Base-by-base conservation (phyloP, 345 rosid species). In the Bruguiera gymnorhiza region DNA sequence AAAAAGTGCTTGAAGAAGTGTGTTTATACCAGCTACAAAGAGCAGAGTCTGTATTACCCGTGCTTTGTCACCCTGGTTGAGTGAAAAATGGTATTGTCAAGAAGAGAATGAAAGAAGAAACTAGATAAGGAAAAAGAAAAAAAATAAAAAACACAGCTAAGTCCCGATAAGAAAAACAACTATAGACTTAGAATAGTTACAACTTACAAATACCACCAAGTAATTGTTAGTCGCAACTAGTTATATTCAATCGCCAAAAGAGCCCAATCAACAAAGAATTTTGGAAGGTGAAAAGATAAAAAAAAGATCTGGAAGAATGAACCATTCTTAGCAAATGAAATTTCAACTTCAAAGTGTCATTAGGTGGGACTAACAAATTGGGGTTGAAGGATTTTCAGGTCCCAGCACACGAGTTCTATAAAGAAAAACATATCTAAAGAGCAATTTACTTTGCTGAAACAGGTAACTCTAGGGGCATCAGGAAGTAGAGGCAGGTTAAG, bases 1-100 rank as follows among this genome's bases (percentile, higher is more conserved):
- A 30, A 77, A 77, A 20, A 77, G 76, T 55, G 80, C 73, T 68
- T 77, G 80, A 21, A 77, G 76, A 67, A 77, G 80, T 8, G 80
- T 77, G 55, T 77, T 77, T 56, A 77, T 62, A 52, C 80, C 80
- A 52, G 80, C 53, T 58, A 77, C 80, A 63, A 77, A 77, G 26
- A 77, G 80, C 18, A 77, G 62, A 59, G 76, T 77, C 60, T 77
- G 80, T 63, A 77, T 77, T 19, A 72, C 80, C 32, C 66, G 60
- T 27, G 73, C 76, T 67, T 77, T 77, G 53, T 77, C 80, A 37
- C 76, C 80, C 80, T 77, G 58, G 29, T 58, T 11, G 52, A 63
- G 63, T 57, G 34, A 66, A 27, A 46, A 55, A 36, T 51, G 27
- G 50, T 18, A 29, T 61, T 36, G 18, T 73, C 32, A 73, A 34